Base-by-base conservation (phyloP, 2,329 filamentous ascomycete species). In the Fusarium azukiicola region DNA sequence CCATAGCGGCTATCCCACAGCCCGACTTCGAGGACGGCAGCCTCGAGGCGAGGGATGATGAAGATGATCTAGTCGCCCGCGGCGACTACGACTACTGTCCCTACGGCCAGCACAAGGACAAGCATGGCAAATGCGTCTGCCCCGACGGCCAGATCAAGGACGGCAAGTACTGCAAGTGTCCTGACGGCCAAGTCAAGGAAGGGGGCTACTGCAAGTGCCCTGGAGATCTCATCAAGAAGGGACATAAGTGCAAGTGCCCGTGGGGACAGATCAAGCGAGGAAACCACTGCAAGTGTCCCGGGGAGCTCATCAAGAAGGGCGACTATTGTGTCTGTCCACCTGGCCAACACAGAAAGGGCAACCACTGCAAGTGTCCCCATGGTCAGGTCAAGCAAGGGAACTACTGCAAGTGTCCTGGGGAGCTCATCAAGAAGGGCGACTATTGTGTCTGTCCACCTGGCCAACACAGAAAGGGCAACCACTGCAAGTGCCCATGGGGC, bases 101-200 rank as follows among this genome's bases (percentile, higher is more conserved):
- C 23, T 63, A 63, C 58, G 58, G 58, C 23, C 58, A 63, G 23
- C 58, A 63, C 58, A 42, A 63, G n/a, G 40, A 63, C 58, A 63
- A 63, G 38, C 38, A 63, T 38, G 21, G 40, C 19, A 38, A 44
- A 38, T 63, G 58, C 58, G 58, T 63, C 58, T 63, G 58, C 58
- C 58, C 58, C 58, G 23, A 23, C n/a, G 58, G 58, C 38, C 58
- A 63, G 58, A 63, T 63, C 58, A 63, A 63, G 38, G 58, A 63
- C n/a, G 58, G 58, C 38, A 63, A 63, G 38, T 17, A 63, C 36
- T 63, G 58, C 58, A 63, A 63, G 8, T 58, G 54, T 58, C 54
- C 54, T 11, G 54, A 36, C 19, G 36, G 38, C 16, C 54, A 58
- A 36, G 36, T 40, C 36, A 58, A 58, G 32, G 52, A 56, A 19